phyloP scores from a whole-genome alignment of 306 rosid genomes.

The Leucaena leucocephala region DNA sequence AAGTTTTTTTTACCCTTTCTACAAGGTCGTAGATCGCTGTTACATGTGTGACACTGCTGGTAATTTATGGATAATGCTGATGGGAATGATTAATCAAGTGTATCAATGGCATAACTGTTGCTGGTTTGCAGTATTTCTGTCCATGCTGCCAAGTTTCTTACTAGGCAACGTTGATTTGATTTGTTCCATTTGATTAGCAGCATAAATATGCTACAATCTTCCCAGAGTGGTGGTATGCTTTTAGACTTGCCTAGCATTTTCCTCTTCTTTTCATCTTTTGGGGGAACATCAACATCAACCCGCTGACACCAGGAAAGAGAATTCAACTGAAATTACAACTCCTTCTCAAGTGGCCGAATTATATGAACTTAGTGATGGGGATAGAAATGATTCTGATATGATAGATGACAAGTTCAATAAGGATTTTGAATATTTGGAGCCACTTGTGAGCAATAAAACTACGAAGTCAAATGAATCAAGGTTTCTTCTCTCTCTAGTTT shows the following conservation, averaged over 20 bases:
- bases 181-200: slow-evolving; percentile 46
- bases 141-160: slow-evolving; percentile 28
- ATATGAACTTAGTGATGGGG: slow-evolving; percentile 38
- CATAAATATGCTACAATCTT: slow-evolving; percentile 42
- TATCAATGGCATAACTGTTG: not conserved
- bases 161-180: not conserved
- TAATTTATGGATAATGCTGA: slow-evolving; percentile 18
- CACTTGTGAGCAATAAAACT: slow-evolving; percentile 34
- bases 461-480: slow-evolving; percentile 52
- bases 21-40: not conserved
- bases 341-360: slow-evolving; percentile 39
- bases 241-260: slow-evolving; percentile 72
- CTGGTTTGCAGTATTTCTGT: slow-evolving; percentile 15
- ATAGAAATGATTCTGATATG: slow-evolving; percentile 39
- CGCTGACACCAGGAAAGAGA: slow-evolving; percentile 42
- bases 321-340: slow-evolving; percentile 33
- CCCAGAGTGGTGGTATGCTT: slow-evolving; percentile 62
- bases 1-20: not conserved
- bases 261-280: slow-evolving; percentile 71
- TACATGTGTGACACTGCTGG: slow-evolving; percentile 8
- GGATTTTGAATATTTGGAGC: slow-evolving; percentile 39
- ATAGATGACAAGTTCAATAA: slow-evolving; percentile 40
- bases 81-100: slow-evolving; percentile 21
- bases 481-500: slow-evolving; percentile 43
- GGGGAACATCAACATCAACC: slow-evolving; percentile 45